Evolutionary conservation across 805 yeast genomes (phyloP).

Genomic region (Suhomyces sp.): DNA sequence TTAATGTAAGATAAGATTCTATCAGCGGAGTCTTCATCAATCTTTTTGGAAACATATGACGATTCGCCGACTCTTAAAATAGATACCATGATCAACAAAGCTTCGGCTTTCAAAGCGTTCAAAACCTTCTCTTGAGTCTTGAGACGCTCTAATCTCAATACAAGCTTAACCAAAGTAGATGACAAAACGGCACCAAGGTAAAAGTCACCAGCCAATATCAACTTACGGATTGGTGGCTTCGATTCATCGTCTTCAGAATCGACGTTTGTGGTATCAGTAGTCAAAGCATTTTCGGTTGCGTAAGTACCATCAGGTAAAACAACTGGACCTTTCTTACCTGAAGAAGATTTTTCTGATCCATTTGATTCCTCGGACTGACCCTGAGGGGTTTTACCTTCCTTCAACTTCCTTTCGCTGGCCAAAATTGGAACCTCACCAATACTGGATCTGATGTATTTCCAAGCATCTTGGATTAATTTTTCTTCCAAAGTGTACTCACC

Average conservation of each 20-base stretch:
- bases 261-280: constrained; percentile 35
- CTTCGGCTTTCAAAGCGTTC: constrained; percentile 92
- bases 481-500: constrained; percentile 86
- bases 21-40: constrained; percentile 97
- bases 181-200: constrained; percentile 87
- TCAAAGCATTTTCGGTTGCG: constrained; percentile 87
- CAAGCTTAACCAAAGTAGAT: constrained; percentile 83
- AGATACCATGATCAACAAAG: constrained; percentile 87
- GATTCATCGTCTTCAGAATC: constrained; percentile 24
- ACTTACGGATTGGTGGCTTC: constrained; percentile 74
- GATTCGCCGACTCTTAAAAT: constrained; percentile 86
- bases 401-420: constrained; percentile 58
- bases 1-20: constrained; percentile 86
- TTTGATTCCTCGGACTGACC: constrained; percentile 31
- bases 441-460: constrained; percentile 80
- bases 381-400: constrained; percentile 23
- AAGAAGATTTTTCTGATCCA: constrained; percentile 2
- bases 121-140: constrained; percentile 52
- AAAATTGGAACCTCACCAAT: constrained; percentile 91
- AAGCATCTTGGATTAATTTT: constrained; percentile 69
- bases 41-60: constrained; percentile 60
- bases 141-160: constrained; percentile 65
- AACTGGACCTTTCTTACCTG: constrained; percentile 58
- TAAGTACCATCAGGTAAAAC: constrained; percentile 98
- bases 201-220: constrained; percentile 83